Evolutionary conservation across 2,329 filamentous ascomycete species (phyloP).

Genomic region (Cordyceps pruinosa): DNA sequence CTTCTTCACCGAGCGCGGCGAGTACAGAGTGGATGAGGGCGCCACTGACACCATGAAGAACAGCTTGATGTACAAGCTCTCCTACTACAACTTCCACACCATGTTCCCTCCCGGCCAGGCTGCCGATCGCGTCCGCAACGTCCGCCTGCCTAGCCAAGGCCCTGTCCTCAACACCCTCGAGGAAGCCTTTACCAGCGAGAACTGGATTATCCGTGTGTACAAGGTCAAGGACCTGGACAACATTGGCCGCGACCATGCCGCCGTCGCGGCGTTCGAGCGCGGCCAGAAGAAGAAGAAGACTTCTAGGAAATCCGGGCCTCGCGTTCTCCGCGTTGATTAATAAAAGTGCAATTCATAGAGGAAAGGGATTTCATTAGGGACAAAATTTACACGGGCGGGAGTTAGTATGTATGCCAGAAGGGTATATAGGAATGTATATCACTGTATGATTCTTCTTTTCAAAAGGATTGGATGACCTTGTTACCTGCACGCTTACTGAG

Average conservation of each 20-base stretch:
- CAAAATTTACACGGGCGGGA: slow-evolving; percentile 13
- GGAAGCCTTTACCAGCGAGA: slow-evolving; percentile 97
- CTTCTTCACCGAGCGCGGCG: slow-evolving; percentile 88
- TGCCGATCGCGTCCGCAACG: slow-evolving; percentile 78
- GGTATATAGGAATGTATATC: slow-evolving; percentile 17
- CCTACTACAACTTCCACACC: slow-evolving; percentile 92
- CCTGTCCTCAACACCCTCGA: slow-evolving; percentile 84
- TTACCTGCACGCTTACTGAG: too few relatives aligned
- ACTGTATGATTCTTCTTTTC: slow-evolving; percentile 24
- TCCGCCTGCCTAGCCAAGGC: slow-evolving; percentile 71
- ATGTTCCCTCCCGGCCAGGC: slow-evolving; percentile 91
- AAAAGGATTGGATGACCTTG: not conserved
- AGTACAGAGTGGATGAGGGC: slow-evolving; percentile 89
- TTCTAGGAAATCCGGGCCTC: slow-evolving; percentile 63
- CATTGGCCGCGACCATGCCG: slow-evolving; percentile 77
- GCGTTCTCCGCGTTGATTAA: slow-evolving; percentile 66
- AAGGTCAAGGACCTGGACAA: slow-evolving; percentile 99
- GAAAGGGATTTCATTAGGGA: not conserved
- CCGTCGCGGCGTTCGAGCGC: slow-evolving; percentile 62
- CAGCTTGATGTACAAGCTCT: slow-evolving; percentile 99
- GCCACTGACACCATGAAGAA: slow-evolving; percentile 98
- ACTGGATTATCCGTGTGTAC: slow-evolving; percentile 99
- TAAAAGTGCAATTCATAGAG: slow-evolving; percentile 12
- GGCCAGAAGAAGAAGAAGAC: slow-evolving; percentile 79
- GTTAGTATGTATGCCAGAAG: slow-evolving; percentile 30